Percentiles rank a stretch among this genome's conserved stretches.
Conservation (phyloP, 78 protist genomes). For the Isochrysis galbana region DNA sequence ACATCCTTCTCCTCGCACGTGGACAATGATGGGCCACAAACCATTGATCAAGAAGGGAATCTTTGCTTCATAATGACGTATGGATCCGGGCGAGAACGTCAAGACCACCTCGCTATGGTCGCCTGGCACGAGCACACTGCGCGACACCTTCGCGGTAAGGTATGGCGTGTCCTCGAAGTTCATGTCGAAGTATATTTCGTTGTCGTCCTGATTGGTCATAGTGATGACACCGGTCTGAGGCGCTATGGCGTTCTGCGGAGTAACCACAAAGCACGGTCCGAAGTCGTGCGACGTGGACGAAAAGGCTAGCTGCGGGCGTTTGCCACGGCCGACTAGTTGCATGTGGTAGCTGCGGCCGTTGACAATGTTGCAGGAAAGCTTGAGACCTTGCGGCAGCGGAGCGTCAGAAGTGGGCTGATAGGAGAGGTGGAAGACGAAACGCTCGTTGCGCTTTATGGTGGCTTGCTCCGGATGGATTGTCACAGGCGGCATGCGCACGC, state of each 20-base stretch:
- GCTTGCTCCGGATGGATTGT: constrained; percentile 37
- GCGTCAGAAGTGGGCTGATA: constrained; percentile 42
- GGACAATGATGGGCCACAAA: constrained; percentile 24
- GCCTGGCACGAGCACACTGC: constrained; percentile 61
- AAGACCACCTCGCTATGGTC: constrained; percentile 29
- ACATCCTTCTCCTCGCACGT: constrained; percentile 60
- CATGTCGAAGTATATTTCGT: constrained; percentile 48
- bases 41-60: constrained; percentile 71
- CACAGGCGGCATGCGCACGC: not conserved
- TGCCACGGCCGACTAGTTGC: constrained; percentile 32
- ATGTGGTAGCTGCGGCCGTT: constrained; percentile 62
- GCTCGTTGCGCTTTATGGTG: constrained; percentile 31
- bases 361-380: not conserved
- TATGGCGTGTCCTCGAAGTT: constrained; percentile 28
- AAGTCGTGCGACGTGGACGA: not conserved
- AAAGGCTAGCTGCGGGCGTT: not conserved
- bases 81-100: constrained; percentile 61
- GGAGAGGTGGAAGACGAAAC: not conserved
- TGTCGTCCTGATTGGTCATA: constrained; percentile 55
- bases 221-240: not conserved
- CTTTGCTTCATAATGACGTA: not conserved
- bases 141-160: constrained; percentile 52
- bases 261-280: not conserved
- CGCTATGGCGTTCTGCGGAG: not conserved
- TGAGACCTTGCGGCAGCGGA: not conserved